Conservation (phyloP, 768 basidiomycete genomes). For the Amylocystis lapponica region DNA sequence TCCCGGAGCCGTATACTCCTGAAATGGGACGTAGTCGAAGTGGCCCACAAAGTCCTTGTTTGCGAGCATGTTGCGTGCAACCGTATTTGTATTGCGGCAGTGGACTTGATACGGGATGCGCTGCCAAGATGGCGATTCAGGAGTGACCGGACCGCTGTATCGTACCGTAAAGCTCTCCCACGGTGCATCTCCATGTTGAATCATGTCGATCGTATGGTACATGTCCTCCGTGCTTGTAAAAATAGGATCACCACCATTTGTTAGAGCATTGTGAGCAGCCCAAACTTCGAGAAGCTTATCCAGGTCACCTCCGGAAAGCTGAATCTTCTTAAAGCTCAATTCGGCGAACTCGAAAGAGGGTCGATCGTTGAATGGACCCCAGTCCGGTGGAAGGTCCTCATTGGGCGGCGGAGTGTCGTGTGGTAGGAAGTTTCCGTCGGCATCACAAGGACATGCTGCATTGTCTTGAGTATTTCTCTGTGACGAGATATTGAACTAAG, state of each 20-base stretch:
- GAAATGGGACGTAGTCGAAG: constrained; percentile 17
- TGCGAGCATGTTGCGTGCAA: constrained; percentile 17
- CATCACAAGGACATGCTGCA: constrained; percentile 4
- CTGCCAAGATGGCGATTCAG: constrained; percentile 20
- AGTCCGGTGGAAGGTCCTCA: constrained; percentile 1
- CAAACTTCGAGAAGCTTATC: constrained; percentile 19
- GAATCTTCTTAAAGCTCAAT: constrained; percentile 4
- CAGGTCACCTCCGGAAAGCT: constrained; percentile 9
- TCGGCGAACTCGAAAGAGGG: constrained; percentile 15
- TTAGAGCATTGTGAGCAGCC: constrained; percentile 4
- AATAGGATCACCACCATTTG: constrained; percentile 5
- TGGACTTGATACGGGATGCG: constrained; percentile 15
- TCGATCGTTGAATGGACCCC: constrained; percentile 10
- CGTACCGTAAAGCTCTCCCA: constrained; percentile 31
- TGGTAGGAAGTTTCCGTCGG: not conserved
- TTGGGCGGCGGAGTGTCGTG: constrained; percentile 3
- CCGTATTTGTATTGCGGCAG: constrained; percentile 10
- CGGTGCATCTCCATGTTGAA: constrained; percentile 26
- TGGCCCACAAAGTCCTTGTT: constrained; percentile 17
- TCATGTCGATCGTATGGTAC: constrained; percentile 30
- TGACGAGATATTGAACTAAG: too few species aligned
- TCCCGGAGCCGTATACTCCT: constrained; percentile 8
- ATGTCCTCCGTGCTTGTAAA: constrained; percentile 27
- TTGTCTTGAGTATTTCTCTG: too few species aligned
- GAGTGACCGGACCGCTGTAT: constrained; percentile 13